Evolutionary conservation across 768 basidiomycete genomes (phyloP).

Genomic region (Coprinopsis sp.): DNA sequence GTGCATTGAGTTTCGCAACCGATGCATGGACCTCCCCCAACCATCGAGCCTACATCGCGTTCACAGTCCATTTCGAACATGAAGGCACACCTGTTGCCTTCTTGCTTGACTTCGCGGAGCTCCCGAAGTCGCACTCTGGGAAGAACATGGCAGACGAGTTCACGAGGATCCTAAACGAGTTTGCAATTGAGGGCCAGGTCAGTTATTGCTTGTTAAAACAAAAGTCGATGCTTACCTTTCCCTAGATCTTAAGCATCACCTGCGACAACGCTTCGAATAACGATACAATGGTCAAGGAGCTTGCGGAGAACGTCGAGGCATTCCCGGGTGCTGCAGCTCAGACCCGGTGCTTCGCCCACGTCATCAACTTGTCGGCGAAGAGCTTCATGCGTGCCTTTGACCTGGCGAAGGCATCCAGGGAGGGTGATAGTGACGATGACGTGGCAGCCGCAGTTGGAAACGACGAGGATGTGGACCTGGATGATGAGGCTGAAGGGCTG

Average conservation of each 20-base stretch:
- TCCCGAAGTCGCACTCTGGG: slow-evolving; percentile 27
- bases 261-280: slow-evolving; percentile 32
- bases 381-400: slow-evolving; percentile 27
- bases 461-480: too few species aligned
- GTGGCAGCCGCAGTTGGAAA: too few species aligned
- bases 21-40: slow-evolving; percentile 34
- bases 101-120: slow-evolving; percentile 34
- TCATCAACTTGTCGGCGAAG: slow-evolving; percentile 30
- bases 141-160: slow-evolving; percentile 17
- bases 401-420: too few species aligned
- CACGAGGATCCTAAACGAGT: slow-evolving; percentile 22
- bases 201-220: background rate
- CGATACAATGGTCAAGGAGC: slow-evolving; percentile 27
- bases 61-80: slow-evolving; percentile 26
- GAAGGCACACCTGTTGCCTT: slow-evolving; percentile 20
- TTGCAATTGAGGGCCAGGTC: slow-evolving; percentile 27
- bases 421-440: too few species aligned
- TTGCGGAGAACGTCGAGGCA: slow-evolving; percentile 14
- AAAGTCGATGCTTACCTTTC: background rate
- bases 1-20: slow-evolving; percentile 16
- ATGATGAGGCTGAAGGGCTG: too few species aligned
- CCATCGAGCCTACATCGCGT: slow-evolving; percentile 24
- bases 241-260: slow-evolving; percentile 28
- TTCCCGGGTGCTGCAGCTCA: slow-evolving; percentile 21
- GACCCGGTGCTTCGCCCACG: slow-evolving; percentile 31